A percentile compares a stretch with the other conserved stretches of the same genome.
These are phyloP conservation scores for Hyaloperonospora brassicae DNA, from an alignment of 352 stramenopile genomes.

Conservation along the genomic window DNA sequence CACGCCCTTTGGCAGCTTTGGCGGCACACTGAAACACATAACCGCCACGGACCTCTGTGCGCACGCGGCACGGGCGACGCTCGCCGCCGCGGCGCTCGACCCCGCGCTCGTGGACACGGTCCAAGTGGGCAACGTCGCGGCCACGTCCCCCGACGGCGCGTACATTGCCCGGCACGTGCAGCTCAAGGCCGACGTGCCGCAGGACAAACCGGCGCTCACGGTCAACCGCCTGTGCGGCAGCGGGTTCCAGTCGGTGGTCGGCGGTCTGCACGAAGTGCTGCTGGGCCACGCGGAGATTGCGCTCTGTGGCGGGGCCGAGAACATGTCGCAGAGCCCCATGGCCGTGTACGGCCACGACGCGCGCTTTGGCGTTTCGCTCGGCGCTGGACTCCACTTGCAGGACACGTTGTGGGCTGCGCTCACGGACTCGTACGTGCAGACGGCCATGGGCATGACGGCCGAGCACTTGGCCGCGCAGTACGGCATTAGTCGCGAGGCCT, in stretches of 20 bases:
- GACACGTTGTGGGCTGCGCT: slow-evolving; percentile 96
- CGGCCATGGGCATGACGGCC: slow-evolving; percentile 97
- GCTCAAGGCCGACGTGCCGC: slow-evolving; percentile 84
- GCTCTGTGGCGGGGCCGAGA: slow-evolving; percentile 88
- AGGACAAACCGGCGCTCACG: slow-evolving; percentile 90
- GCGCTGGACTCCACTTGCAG: slow-evolving; percentile 88
- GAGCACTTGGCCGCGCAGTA: slow-evolving; percentile 97
- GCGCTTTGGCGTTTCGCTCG: slow-evolving; percentile 90
- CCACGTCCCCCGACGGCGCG: slow-evolving; percentile 88
- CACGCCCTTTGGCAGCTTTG: slow-evolving; percentile 93
- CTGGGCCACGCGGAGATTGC: slow-evolving; percentile 86
- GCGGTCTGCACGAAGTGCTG: slow-evolving; percentile 87
- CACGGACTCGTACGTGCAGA: slow-evolving; percentile 91
- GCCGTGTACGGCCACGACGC: slow-evolving; percentile 87
- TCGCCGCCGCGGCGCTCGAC: slow-evolving; percentile 74
- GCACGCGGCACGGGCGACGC: slow-evolving; percentile 80
- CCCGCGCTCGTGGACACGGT: slow-evolving; percentile 85
- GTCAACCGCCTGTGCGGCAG: slow-evolving; percentile 96
- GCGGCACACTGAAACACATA: slow-evolving; percentile 89
- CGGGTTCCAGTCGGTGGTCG: slow-evolving; percentile 94
- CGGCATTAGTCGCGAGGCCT: slow-evolving; percentile 89
- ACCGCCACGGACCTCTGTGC: slow-evolving; percentile 89
- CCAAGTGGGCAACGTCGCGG: slow-evolving; percentile 95
- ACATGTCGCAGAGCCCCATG: slow-evolving; percentile 94
- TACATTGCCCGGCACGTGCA: slow-evolving; percentile 95